Evolutionary conservation across 768 basidiomycete species (phyloP), one percentile per base, ranked within the genome.

Genomic region (Pisolithus sp.): DNA sequence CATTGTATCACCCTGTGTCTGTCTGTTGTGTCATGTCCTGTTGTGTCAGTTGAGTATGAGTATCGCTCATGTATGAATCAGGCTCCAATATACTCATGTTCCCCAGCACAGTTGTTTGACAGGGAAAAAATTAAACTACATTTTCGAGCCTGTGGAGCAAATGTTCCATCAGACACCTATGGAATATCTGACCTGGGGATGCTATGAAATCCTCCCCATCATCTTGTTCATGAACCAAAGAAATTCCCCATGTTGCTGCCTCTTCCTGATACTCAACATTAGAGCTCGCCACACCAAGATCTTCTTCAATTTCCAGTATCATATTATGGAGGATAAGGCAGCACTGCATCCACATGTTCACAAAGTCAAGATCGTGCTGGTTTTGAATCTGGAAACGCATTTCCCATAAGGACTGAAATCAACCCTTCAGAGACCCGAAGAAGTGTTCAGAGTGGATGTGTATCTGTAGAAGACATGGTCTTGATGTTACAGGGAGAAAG

Each of bases 251-350:
- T 21, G 39, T 18, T 41, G 39, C 39, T 9, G n/a, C 39, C 39
- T 41, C 39, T 41, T 41, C 17, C 39, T 21, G 20, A 21, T 18
- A 53, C 6, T 43, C 30, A 26, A 6, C 3, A 6, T 28, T 15
- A 38, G 48, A 46, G 17, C 15, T 36, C 21, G 5, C 2, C 20
- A 49, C n/a, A 5, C 48, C 34, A 28, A 54, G 34, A 15, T 52
- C 36, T 24, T 57, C 50, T 15, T 57, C 56, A 51, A 57, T 51
- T 12, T 51, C 47, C 15, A 57, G 20, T 3, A 57, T 53, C 38
- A 57, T 30, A 21, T 57, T 57, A 18, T 57, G 56, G 2, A 57
- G 41, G 20, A 57, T 57, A 7, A 57, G 26, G 40, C 49, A 53
- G 31, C 49, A 53, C 28, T 28, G n/a, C 12, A 51, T 48, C 42